These are phyloP conservation scores for Hanseniaspora guilliermondii DNA, from an alignment of 805 yeast genomes.

Conservation along the genomic window DNA sequence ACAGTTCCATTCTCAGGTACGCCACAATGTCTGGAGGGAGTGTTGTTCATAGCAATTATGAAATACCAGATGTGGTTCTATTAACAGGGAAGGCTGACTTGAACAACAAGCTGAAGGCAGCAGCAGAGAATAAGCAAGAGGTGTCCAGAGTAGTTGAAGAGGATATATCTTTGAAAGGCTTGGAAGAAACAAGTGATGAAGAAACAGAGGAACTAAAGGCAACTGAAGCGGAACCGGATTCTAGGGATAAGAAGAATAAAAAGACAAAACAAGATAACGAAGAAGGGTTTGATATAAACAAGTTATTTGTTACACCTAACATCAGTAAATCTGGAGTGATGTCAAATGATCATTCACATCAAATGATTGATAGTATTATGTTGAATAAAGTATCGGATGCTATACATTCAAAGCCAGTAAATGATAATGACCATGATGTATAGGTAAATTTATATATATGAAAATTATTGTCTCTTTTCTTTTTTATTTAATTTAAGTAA, in stretches of 20 bases:
- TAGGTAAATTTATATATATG: neutral
- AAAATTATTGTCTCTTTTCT: neutral
- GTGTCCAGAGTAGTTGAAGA: constrained; percentile 7
- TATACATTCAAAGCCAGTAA: constrained; percentile 5
- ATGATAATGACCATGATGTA: neutral
- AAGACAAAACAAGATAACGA: neutral
- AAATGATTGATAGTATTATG: constrained; percentile 11
- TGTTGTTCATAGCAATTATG: constrained; percentile 6
- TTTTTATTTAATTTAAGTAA: too few relatives aligned
- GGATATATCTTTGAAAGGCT: constrained; percentile 7
- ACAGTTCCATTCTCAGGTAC: constrained; percentile 14
- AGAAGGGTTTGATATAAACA: constrained; percentile 4
- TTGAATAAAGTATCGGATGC: constrained; percentile 10
- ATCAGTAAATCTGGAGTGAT: constrained; percentile 11
- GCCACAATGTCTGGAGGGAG: constrained; percentile 13
- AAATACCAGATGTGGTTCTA: constrained; percentile 10
- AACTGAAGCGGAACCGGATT: neutral
- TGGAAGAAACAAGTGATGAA: constrained; percentile 13
- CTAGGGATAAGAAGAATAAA: neutral
- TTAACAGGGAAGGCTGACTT: constrained; percentile 6
- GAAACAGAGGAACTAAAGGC: neutral
- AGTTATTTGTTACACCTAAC: constrained; percentile 9
- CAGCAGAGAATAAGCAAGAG: neutral
- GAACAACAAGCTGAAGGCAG: neutral
- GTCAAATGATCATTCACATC: neutral